Evolutionary conservation across 257 asterid genomes (phyloP).

Genomic region (Jaltomata sinuosa): DNA sequence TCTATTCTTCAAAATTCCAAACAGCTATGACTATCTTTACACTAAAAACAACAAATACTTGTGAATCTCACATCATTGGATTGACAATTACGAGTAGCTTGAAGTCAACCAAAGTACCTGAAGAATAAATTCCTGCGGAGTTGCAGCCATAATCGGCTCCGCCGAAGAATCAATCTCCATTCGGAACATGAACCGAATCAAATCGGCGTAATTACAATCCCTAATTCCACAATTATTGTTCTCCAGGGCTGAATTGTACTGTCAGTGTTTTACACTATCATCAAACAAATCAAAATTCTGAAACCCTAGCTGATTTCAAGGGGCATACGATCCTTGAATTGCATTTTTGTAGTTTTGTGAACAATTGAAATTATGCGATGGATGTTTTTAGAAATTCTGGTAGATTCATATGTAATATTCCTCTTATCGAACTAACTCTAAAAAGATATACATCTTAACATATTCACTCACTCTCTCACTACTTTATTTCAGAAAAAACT

Average conservation of each 20-base stretch:
- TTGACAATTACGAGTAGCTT: not conserved
- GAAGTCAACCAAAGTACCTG: conserved; percentile 29
- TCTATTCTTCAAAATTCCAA: not conserved
- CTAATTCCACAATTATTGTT: not conserved
- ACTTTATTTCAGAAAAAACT: too few species aligned
- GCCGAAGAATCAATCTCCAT: conserved; percentile 62
- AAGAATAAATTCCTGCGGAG: conserved; percentile 38
- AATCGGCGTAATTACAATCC: conserved; percentile 33
- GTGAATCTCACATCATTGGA: too few species aligned
- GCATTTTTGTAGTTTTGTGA: not conserved
- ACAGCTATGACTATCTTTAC: not conserved
- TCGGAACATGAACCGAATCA: conserved; percentile 38
- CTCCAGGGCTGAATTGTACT: not conserved
- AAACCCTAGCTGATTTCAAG: not conserved
- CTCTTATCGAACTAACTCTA: too few species aligned
- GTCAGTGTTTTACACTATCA: not conserved
- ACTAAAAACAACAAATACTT: not conserved
- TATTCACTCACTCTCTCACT: too few species aligned
- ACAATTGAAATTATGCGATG: not conserved
- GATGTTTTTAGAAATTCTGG: not conserved
- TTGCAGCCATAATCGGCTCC: not conserved
- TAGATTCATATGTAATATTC: not conserved
- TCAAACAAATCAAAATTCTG: not conserved
- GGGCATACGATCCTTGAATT: not conserved
- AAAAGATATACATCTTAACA: too few species aligned